Conservation (phyloP, 768 basidiomycete species). For the Grammothele lineata region DNA sequence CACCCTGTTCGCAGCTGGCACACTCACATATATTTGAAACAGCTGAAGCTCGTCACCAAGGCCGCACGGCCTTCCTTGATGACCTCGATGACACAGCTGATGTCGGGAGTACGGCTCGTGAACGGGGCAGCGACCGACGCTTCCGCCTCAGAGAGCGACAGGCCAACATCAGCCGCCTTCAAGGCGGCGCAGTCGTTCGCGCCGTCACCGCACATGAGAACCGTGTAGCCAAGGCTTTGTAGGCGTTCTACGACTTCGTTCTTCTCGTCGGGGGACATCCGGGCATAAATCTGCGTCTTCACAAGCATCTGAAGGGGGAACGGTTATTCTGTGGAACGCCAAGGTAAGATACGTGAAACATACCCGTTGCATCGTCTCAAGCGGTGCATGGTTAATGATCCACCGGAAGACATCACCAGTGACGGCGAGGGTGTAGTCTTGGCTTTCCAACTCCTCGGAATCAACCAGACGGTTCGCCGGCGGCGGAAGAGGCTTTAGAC, state of each 20-base stretch:
- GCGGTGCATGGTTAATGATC: conserved; percentile 93
- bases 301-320: conserved; percentile 79
- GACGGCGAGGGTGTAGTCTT: conserved; percentile 88
- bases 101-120: conserved; percentile 90
- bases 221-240: conserved; percentile 90
- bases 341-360: conserved; percentile 23
- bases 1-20: neutral
- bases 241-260: conserved; percentile 96
- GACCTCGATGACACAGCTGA: conserved; percentile 92
- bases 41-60: conserved; percentile 96
- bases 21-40: conserved; percentile 98
- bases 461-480: conserved; percentile 71
- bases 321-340: neutral
- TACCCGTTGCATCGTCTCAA: conserved; percentile 92
- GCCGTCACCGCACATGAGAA: conserved; percentile 98
- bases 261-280: conserved; percentile 99
- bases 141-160: conserved; percentile 96
- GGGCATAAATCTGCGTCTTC: conserved; percentile 92
- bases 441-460: conserved; percentile 64
- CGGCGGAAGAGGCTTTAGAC: conserved; percentile 73
- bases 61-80: conserved; percentile 96
- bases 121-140: conserved; percentile 98
- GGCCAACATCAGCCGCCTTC: conserved; percentile 97
- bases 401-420: conserved; percentile 97
- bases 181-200: conserved; percentile 98